phyloP scores from a whole-genome alignment of 257 asterid species.

The Marsdenia floribunda region DNA sequence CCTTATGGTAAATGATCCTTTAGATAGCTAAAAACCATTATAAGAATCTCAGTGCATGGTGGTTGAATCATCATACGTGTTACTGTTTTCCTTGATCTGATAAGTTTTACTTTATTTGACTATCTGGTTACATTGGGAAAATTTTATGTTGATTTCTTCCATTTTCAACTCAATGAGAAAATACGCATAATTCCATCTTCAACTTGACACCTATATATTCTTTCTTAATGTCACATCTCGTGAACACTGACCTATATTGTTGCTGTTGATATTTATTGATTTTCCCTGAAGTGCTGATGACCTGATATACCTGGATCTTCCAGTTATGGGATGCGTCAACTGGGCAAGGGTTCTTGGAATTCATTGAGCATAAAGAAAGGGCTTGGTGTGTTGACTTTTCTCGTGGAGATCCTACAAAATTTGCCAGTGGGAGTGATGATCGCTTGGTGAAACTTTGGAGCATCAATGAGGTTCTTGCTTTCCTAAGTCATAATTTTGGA shows the following conservation, averaged over 20 bases:
- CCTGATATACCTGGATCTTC: conserved; percentile 27
- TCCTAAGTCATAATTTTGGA: conserved; percentile 2
- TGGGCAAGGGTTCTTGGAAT: conserved; percentile 60
- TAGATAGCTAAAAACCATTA: neutral
- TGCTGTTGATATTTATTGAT: conserved; percentile 3
- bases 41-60: neutral
- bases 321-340: conserved; percentile 96
- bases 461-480: conserved; percentile 61
- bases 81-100: neutral
- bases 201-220: no score
- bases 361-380: conserved; percentile 70
- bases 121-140: no score
- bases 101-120: neutral
- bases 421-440: conserved; percentile 95
- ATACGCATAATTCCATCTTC: no score
- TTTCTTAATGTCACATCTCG: neutral
- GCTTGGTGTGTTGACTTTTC: conserved; percentile 99
- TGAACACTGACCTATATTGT: neutral
- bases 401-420: conserved; percentile 62
- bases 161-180: neutral
- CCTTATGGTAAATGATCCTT: neutral
- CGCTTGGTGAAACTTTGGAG: conserved; percentile 87
- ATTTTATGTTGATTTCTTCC: no score
- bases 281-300: neutral
- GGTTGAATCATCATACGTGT: neutral